phyloP scores from a whole-genome alignment of 2,329 filamentous ascomycete species.

The Trichothecium roseum region DNA sequence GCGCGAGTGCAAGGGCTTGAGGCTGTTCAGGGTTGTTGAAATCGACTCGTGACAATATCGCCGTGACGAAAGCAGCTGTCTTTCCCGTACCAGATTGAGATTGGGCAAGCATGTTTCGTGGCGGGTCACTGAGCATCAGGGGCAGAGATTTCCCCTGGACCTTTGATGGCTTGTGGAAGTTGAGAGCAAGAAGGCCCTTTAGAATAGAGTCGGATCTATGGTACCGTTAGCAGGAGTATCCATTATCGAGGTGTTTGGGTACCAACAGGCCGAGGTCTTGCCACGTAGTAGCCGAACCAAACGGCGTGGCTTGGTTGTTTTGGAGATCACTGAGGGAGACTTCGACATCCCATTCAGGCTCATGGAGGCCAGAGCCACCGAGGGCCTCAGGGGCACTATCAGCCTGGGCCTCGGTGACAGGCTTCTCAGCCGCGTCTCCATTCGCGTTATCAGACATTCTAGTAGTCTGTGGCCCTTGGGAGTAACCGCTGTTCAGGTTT shows the following conservation, averaged over 20 bases:
- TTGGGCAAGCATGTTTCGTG: slow-evolving; percentile 90
- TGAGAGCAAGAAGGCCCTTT: slow-evolving; percentile 68
- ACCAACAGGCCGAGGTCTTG: slow-evolving; percentile 75
- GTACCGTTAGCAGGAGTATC: neutral
- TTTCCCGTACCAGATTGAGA: slow-evolving; percentile 99
- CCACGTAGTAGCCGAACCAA: slow-evolving; percentile 77
- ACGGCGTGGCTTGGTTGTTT: slow-evolving; percentile 73
- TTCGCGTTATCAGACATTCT: too few species aligned
- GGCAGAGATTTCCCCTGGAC: slow-evolving; percentile 94
- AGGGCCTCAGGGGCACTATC: slow-evolving; percentile 24
- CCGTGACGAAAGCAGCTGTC: slow-evolving; percentile 91
- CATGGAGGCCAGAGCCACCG: slow-evolving; percentile 45
- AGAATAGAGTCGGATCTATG: slow-evolving; percentile 46
- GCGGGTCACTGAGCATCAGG: slow-evolving; percentile 76
- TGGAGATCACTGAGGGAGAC: slow-evolving; percentile 88
- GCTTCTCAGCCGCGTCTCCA: slow-evolving; percentile 6
- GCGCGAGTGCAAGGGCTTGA: slow-evolving; percentile 82
- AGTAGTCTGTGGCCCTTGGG: neutral
- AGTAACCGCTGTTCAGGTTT: too few species aligned
- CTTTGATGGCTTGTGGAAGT: slow-evolving; percentile 92
- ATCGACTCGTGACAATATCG: slow-evolving; percentile 80
- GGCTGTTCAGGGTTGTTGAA: slow-evolving; percentile 56
- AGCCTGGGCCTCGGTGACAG: slow-evolving; percentile 20
- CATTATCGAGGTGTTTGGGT: neutral
- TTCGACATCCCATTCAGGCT: slow-evolving; percentile 79